phyloP scores from a whole-genome alignment of 345 rosid species.

The Luvunga scandens region DNA sequence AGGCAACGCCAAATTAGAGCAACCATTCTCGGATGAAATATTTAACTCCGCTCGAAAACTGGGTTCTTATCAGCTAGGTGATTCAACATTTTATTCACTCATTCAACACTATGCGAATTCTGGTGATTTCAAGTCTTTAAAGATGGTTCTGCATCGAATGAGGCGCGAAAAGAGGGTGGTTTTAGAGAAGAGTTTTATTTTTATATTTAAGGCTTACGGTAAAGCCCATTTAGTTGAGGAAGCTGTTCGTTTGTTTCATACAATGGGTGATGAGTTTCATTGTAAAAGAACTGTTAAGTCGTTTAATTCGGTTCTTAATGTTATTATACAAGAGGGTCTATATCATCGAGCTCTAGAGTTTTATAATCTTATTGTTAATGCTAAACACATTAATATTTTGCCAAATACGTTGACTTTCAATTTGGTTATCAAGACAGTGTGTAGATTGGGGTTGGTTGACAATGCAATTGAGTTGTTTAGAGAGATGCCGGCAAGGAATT shows the following conservation, averaged over 20 bases:
- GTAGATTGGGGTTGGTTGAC: constrained; percentile 72
- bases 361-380: constrained; percentile 44
- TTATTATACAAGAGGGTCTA: constrained; percentile 56
- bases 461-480: constrained; percentile 65
- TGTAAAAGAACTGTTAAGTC: constrained; percentile 77
- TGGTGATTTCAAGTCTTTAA: constrained; percentile 58
- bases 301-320: constrained; percentile 83
- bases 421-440: constrained; percentile 64
- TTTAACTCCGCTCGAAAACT: constrained; percentile 47
- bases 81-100: constrained; percentile 71
- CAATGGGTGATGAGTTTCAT: constrained; percentile 56
- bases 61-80: constrained; percentile 73
- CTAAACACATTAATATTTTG: constrained; percentile 41
- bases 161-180: constrained; percentile 55
- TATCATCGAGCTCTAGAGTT: constrained; percentile 65
- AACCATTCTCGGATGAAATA: constrained; percentile 49
- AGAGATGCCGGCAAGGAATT: constrained; percentile 58
- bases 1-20: constrained; percentile 16
- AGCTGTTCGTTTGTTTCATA: constrained; percentile 65
- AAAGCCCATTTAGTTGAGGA: constrained; percentile 57
- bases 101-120: constrained; percentile 52
- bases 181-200: constrained; percentile 53
- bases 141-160: constrained; percentile 59
- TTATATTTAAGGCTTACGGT: constrained; percentile 73
- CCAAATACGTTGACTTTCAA: constrained; percentile 76